Evolutionary conservation across 768 basidiomycete species (phyloP).

Genomic region (Leccinellum albellum): DNA sequence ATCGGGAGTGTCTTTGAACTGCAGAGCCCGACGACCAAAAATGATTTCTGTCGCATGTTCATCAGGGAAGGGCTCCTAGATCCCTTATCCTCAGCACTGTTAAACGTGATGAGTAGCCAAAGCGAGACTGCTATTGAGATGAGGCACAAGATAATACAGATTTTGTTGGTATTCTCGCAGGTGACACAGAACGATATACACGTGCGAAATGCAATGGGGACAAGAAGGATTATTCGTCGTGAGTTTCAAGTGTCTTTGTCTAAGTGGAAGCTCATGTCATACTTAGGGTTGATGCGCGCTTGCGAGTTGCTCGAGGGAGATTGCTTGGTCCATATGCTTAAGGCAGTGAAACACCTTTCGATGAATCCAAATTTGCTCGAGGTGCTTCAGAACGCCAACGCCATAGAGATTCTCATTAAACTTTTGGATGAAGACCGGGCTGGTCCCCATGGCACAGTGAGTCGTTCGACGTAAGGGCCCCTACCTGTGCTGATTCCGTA

Average conservation of each 20-base stretch:
- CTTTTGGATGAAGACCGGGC: conserved; percentile 79
- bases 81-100: conserved; percentile 83
- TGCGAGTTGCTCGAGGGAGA: conserved; percentile 87
- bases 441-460: conserved; percentile 76
- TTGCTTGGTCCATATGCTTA: conserved; percentile 83
- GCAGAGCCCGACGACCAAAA: conserved; percentile 93
- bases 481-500: background rate
- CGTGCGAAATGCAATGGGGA: conserved; percentile 88
- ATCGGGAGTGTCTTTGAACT: conserved; percentile 95
- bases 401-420: conserved; percentile 84
- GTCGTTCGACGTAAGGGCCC: conserved; percentile 22
- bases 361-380: conserved; percentile 90
- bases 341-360: conserved; percentile 93
- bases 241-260: conserved; percentile 32
- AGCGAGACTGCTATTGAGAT: conserved; percentile 64
- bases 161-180: conserved; percentile 88
- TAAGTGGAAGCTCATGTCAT: conserved; percentile 1
- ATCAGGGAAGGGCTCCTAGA: conserved; percentile 93
- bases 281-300: conserved; percentile 75
- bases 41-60: conserved; percentile 98
- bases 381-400: conserved; percentile 93
- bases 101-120: conserved; percentile 80
- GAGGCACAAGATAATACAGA: conserved; percentile 87
- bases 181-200: conserved; percentile 95
- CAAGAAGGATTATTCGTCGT: conserved; percentile 86